These are phyloP conservation scores for Pyrenophora graminea DNA, from an alignment of 2,329 filamentous ascomycete species.

Conservation along the genomic window DNA sequence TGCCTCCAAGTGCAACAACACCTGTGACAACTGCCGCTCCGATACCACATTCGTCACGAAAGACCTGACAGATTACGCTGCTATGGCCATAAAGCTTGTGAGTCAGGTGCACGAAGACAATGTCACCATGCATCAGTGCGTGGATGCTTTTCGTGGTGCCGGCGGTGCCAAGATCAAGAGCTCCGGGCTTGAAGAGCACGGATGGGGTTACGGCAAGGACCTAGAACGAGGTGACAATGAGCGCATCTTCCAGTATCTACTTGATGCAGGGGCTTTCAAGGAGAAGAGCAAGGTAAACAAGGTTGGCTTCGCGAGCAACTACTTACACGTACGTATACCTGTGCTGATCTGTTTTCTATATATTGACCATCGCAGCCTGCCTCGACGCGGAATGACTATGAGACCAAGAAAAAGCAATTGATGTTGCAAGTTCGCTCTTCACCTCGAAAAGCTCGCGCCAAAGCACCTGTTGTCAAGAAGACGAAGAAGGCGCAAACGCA, in stretches of 20 bases:
- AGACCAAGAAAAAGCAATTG: slow-evolving; percentile 41
- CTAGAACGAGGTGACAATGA: slow-evolving; percentile 78
- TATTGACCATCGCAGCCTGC: slow-evolving; percentile 46
- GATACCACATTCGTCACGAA: slow-evolving; percentile 70
- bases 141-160: slow-evolving; percentile 80
- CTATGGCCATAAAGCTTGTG: slow-evolving; percentile 71
- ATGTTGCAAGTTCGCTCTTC: slow-evolving; percentile 60
- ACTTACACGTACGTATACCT: slow-evolving; percentile 64
- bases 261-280: slow-evolving; percentile 71
- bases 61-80: slow-evolving; percentile 78
- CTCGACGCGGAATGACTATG: slow-evolving; percentile 53
- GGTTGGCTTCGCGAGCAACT: slow-evolving; percentile 72
- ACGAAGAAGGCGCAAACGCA: slow-evolving; percentile 47
- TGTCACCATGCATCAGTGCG: slow-evolving; percentile 72
- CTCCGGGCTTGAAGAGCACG: slow-evolving; percentile 57
- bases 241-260: slow-evolving; percentile 77
- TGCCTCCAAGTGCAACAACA: slow-evolving; percentile 69
- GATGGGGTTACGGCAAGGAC: slow-evolving; percentile 67
- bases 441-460: slow-evolving; percentile 44
- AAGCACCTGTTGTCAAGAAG: slow-evolving; percentile 27
- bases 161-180: slow-evolving; percentile 63
- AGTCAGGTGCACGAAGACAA: slow-evolving; percentile 59
- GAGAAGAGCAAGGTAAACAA: slow-evolving; percentile 71
- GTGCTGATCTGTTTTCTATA: not conserved
- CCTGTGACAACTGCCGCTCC: slow-evolving; percentile 88